A percentile compares a stretch with the other conserved stretches of the same genome.
Conservation (phyloP, 2,329 filamentous ascomycete genomes). For the Cercospora citrullina region DNA sequence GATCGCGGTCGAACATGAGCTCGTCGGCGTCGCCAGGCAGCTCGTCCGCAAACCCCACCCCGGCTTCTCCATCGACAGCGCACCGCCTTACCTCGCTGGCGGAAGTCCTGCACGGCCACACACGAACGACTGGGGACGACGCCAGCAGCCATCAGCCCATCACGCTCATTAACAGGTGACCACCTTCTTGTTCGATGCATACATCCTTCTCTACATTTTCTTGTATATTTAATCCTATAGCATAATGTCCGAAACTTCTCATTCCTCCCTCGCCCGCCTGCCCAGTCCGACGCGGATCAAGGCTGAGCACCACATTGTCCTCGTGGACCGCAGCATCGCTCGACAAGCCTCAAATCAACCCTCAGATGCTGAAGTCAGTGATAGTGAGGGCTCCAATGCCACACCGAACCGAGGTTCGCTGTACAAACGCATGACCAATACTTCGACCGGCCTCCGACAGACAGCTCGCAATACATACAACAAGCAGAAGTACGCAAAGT, state of each 20-base stretch:
- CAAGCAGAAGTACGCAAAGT: conserved; percentile 40
- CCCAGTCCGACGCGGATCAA: conserved; percentile 30
- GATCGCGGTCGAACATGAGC: conserved; percentile 6
- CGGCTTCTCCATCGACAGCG: not conserved
- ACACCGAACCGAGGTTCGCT: conserved; percentile 23
- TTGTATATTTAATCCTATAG: conserved; percentile 3
- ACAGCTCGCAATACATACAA: conserved; percentile 35
- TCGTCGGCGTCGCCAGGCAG: conserved; percentile 4
- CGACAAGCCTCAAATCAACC: conserved; percentile 19
- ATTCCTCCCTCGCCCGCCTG: conserved; percentile 29
- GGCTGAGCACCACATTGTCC: conserved; percentile 62
- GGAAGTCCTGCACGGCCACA: conserved; percentile 21
- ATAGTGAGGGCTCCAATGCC: conserved; percentile 30
- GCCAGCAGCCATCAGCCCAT: conserved; percentile 25
- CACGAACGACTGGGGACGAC: conserved; percentile 15
- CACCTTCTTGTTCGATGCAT: conserved; percentile 13
- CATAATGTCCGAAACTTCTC: conserved; percentile 32
- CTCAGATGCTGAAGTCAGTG: conserved; percentile 33
- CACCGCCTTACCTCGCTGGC: conserved; percentile 17
- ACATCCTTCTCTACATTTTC: conserved; percentile 4
- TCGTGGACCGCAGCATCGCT: conserved; percentile 58
- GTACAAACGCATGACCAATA: conserved; percentile 33
- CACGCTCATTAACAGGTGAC: conserved; percentile 31
- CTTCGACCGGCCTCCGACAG: conserved; percentile 32
- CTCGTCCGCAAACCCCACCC: not conserved